Evolutionary conservation across 1,284 basidiomycete genomes (phyloP), one percentile per base, ranked within the genome.

Genomic region (Laetiporus sulphureus): DNA sequence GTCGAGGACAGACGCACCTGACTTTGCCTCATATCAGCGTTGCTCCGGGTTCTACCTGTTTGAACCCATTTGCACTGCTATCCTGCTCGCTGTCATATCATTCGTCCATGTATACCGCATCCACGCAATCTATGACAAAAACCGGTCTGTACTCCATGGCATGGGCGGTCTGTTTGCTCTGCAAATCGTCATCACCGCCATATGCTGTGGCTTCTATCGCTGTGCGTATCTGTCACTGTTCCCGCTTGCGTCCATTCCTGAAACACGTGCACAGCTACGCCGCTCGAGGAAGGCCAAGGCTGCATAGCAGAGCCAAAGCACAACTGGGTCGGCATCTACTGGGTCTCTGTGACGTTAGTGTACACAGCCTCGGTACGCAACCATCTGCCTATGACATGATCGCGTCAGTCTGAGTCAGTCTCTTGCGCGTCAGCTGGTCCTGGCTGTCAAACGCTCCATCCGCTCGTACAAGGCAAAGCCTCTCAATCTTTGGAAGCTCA

Each of bases 321-420:
- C 50, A 77, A 72, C 57, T 89, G 84, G 84, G 82, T 89, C 41
- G 86, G 80, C 32, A 75, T 89, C 51, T 90, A 89, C 68, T 90
- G 86, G 86, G 59, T 84, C 12, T 73, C 74, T 0, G 78, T 83
- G 19, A 87, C 85, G 29, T 40, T 86, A 33, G 69, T 88, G 15
- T 89, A 84, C 62, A 75, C 75, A 20, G 71, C 65, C 31, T 79
- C 82, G 15, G 77, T 81, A 54, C 46, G 72, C 61, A 11, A 7
- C 8, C 15, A 30, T n/a, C n/a, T 38, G 33, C n/a, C 19, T 22
- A 12, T 20, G 20, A 7, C 10, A 7, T 32, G 16, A 39, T 22
- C 11, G 24, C 24, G 18, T 16, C 18, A 20, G 22, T 22, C 33
- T 25, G 32, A 44, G 41, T 39, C 36, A 7, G 20, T 5, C 36